Conservation (phyloP, 495 filamentous ascomycete genomes). For the Diplogelasinospora grovesii region DNA sequence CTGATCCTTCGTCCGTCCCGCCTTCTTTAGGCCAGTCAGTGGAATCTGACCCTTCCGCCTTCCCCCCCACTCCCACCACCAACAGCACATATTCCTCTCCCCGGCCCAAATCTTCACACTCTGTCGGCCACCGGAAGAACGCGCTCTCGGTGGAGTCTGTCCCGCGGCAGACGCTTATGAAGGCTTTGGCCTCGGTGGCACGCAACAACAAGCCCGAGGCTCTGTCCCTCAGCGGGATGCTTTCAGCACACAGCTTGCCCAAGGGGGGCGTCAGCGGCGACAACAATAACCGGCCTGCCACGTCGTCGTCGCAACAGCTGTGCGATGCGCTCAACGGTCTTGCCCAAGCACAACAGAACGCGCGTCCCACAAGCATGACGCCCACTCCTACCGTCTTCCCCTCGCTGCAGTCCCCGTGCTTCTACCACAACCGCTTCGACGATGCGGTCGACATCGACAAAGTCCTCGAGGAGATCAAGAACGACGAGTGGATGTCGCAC, state of each 20-base stretch:
- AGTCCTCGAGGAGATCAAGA: conserved; percentile 88
- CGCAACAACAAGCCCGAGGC: conserved; percentile 53
- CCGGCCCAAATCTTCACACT: conserved; percentile 5
- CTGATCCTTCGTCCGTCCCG: conserved; percentile 1
- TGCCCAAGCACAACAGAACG: conserved; percentile 35
- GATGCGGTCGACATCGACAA: conserved; percentile 92
- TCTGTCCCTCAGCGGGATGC: conserved; percentile 48
- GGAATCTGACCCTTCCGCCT: conserved; percentile 5
- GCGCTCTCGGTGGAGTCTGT: conserved; percentile 63
- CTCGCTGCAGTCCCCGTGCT: conserved; percentile 81
- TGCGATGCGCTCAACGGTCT: conserved; percentile 59
- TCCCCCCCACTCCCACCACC: background rate
- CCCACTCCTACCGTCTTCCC: conserved; percentile 59
- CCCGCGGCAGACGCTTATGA: conserved; percentile 80
- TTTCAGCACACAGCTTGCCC: conserved; percentile 33
- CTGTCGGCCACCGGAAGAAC: conserved; percentile 48
- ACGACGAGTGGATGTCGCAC: conserved; percentile 86
- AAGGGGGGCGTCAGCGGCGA: conserved; percentile 21
- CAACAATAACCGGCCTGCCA: conserved; percentile 41
- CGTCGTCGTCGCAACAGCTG: conserved; percentile 53
- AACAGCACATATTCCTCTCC: background rate
- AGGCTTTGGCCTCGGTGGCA: conserved; percentile 71
- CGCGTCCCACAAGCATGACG: conserved; percentile 33
- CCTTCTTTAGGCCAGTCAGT: conserved; percentile 1
- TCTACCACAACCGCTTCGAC: conserved; percentile 94